These are phyloP conservation scores for Trichoderma gamsii DNA, from an alignment of 495 filamentous ascomycete genomes.

Conservation along the genomic window DNA sequence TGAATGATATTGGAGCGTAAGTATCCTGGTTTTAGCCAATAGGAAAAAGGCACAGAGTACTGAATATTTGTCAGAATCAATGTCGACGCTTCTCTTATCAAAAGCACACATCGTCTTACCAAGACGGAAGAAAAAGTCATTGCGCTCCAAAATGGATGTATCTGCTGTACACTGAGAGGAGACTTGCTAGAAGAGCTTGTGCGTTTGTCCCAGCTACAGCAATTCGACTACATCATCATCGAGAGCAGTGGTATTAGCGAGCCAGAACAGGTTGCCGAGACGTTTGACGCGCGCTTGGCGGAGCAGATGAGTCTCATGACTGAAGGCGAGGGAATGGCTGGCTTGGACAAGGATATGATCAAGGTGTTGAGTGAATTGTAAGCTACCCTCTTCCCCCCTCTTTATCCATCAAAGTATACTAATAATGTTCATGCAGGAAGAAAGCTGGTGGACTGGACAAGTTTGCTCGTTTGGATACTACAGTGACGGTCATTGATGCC, in stretches of 20 bases:
- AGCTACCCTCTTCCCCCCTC: background rate
- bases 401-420: background rate
- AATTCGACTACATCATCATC: constrained; percentile 53
- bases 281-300: constrained; percentile 37
- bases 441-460: constrained; percentile 17
- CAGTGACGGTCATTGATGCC: constrained; percentile 53
- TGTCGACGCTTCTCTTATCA: constrained; percentile 51
- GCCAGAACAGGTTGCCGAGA: constrained; percentile 58
- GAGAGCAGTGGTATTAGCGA: constrained; percentile 58
- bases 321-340: constrained; percentile 5
- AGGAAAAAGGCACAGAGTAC: background rate
- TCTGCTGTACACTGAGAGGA: constrained; percentile 55
- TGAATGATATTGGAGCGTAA: constrained; percentile 52
- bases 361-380: constrained; percentile 5
- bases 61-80: constrained; percentile 36
- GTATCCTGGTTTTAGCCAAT: constrained; percentile 15
- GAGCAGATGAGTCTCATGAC: constrained; percentile 14
- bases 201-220: constrained; percentile 40
- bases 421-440: background rate
- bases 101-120: constrained; percentile 43
- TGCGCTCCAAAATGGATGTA: constrained; percentile 57
- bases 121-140: constrained; percentile 49
- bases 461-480: constrained; percentile 48
- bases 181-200: constrained; percentile 52
- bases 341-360: constrained; percentile 13